These are phyloP conservation scores for Coemansia sp. DNA, from an alignment of 192 early-diverging fungal genomes.

Conservation along the genomic window DNA sequence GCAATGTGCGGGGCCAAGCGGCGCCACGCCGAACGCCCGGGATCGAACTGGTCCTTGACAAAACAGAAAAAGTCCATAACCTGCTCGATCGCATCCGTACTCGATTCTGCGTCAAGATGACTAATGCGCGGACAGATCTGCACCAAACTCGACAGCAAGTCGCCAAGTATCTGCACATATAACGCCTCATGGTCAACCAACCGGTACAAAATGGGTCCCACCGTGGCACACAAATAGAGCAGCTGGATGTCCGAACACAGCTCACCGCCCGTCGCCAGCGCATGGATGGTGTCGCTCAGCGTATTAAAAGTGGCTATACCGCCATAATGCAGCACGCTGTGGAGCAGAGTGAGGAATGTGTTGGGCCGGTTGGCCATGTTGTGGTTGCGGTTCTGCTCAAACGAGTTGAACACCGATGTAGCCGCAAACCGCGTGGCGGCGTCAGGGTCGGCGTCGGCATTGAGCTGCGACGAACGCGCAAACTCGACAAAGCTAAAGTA, in stretches of 20 bases:
- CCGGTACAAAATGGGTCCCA: slow-evolving; percentile 72
- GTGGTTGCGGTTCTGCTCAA: slow-evolving; percentile 54
- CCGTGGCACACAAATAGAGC: slow-evolving; percentile 66
- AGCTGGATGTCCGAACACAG: slow-evolving; percentile 69
- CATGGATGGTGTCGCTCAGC: slow-evolving; percentile 42
- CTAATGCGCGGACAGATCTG: slow-evolving; percentile 37
- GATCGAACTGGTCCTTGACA: slow-evolving; percentile 53
- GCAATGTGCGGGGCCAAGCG: slow-evolving; percentile 47
- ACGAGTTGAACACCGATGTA: slow-evolving; percentile 65
- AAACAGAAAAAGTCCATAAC: slow-evolving; percentile 56
- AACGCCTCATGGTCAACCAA: slow-evolving; percentile 53
- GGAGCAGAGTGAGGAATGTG: slow-evolving; percentile 69
- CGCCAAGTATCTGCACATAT: slow-evolving; percentile 47
- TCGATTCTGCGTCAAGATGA: slow-evolving; percentile 15
- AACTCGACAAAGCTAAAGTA: slow-evolving; percentile 54
- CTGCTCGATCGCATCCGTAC: slow-evolving; percentile 52
- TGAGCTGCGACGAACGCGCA: slow-evolving; percentile 17
- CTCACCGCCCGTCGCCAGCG: slow-evolving; percentile 37
- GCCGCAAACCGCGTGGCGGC: slow-evolving; percentile 46
- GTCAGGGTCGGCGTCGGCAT: not conserved
- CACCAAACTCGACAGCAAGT: slow-evolving; percentile 42
- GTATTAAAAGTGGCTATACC: slow-evolving; percentile 62
- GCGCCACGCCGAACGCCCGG: slow-evolving; percentile 41
- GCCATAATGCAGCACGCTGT: slow-evolving; percentile 73
- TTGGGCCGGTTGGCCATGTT: slow-evolving; percentile 67